phyloP scores from a whole-genome alignment of 129 eudicot genomes.

The Centaurea solstitialis region DNA sequence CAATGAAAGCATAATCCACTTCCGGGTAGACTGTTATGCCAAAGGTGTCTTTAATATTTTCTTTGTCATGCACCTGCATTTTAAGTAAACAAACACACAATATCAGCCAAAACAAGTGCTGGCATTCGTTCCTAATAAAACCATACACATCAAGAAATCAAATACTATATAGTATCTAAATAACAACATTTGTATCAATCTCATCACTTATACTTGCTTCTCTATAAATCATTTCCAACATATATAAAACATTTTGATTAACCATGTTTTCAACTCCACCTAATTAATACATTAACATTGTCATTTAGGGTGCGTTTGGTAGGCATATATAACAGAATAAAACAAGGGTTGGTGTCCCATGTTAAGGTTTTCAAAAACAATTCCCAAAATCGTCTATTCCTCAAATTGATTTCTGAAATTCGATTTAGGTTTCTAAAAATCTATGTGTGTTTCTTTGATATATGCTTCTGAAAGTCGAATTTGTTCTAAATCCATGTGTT shows the following conservation, averaged over 20 bases:
- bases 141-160: not conserved
- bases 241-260: not conserved
- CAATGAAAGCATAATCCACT: slow-evolving; percentile 51
- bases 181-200: not conserved
- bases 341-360: no score
- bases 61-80: slow-evolving; percentile 45
- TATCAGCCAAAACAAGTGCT: not conserved
- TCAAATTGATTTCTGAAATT: no score
- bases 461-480: no score
- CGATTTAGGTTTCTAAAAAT: no score
- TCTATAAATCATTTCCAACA: not conserved
- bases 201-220: not conserved
- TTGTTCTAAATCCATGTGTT: no score
- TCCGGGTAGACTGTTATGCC: slow-evolving; percentile 50
- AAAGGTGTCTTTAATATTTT: slow-evolving; percentile 40
- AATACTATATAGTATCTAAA: not conserved
- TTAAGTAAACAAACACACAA: not conserved
- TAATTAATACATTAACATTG: not conserved
- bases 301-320: no score
- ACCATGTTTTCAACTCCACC: not conserved
- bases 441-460: no score
- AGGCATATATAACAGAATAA: no score
- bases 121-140: not conserved
- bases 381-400: no score
- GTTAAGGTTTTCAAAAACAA: no score